phyloP scores from a whole-genome alignment of 306 rosid genomes.

The Rosa multiflora region DNA sequence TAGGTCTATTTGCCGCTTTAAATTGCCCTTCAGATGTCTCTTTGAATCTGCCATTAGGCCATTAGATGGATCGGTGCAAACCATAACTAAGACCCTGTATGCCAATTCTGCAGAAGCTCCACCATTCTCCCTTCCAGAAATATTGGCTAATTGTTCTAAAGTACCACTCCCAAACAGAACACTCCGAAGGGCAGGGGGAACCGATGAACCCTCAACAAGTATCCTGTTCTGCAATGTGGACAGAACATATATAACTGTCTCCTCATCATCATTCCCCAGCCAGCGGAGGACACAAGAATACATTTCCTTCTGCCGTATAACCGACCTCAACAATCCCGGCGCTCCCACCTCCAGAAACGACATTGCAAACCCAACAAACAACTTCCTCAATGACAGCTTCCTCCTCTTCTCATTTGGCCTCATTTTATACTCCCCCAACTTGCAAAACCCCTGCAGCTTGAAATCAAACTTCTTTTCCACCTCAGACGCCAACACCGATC shows the following conservation, averaged over 20 bases:
- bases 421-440: constrained; percentile 37
- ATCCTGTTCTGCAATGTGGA: constrained; percentile 59
- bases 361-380: constrained; percentile 81
- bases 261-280: constrained; percentile 71
- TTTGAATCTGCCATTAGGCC: constrained; percentile 82
- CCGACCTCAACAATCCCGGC: constrained; percentile 73
- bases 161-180: constrained; percentile 87
- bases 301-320: constrained; percentile 83
- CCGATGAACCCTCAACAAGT: constrained; percentile 63
- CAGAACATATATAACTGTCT: constrained; percentile 69
- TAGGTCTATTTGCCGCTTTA: constrained; percentile 58
- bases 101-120: constrained; percentile 60
- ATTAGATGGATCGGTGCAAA: constrained; percentile 76
- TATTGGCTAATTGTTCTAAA: constrained; percentile 61
- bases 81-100: constrained; percentile 53
- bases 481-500: constrained; percentile 66
- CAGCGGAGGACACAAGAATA: constrained; percentile 71
- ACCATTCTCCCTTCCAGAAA: constrained; percentile 68
- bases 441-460: constrained; percentile 47
- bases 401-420: constrained; percentile 26
- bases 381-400: constrained; percentile 51
- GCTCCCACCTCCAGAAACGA: constrained; percentile 90
- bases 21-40: constrained; percentile 66
- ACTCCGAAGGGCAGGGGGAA: constrained; percentile 74
- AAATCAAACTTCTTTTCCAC: constrained; percentile 76